phyloP scores from a whole-genome alignment of 2,329 filamentous ascomycete genomes.

The Aspergillus pseudotamarii region DNA sequence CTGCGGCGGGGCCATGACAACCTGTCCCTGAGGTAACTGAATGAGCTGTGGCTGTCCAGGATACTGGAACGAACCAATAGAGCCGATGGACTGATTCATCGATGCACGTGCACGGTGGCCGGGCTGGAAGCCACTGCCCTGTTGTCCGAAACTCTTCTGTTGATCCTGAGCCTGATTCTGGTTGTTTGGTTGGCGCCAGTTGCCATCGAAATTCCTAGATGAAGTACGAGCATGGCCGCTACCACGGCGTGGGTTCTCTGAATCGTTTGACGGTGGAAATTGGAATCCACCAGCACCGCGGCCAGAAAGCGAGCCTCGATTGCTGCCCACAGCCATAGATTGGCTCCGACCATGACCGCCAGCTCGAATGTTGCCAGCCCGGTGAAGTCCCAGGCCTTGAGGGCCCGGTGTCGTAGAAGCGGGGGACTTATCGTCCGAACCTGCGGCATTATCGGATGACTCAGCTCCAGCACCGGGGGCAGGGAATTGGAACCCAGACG shows the following conservation, averaged over 20 bases:
- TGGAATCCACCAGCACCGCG: constrained; percentile 74
- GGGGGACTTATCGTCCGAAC: constrained; percentile 52
- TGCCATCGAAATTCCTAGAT: constrained; percentile 95
- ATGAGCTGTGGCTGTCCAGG: constrained; percentile 83
- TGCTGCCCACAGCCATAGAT: constrained; percentile 59
- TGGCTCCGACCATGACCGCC: constrained; percentile 59
- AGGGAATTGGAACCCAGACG: constrained; percentile 93
- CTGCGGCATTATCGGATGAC: constrained; percentile 57
- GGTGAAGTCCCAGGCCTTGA: constrained; percentile 67
- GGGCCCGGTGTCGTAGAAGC: constrained; percentile 53
- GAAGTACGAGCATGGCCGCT: constrained; percentile 79
- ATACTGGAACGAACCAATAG: constrained; percentile 86
- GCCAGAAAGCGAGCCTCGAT: constrained; percentile 64
- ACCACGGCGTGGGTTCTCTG: constrained; percentile 75
- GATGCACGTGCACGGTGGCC: constrained; percentile 86
- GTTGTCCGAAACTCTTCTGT: constrained; percentile 65
- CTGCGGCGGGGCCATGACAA: constrained; percentile 75
- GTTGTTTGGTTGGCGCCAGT: constrained; percentile 85
- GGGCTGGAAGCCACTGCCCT: constrained; percentile 79
- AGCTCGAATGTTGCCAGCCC: constrained; percentile 85
- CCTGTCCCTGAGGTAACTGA: constrained; percentile 79
- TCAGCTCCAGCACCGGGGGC: constrained; percentile 65
- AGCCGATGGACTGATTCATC: constrained; percentile 81
- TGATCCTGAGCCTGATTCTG: constrained; percentile 51
- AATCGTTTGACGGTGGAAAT: constrained; percentile 61